Evolutionary conservation across 495 filamentous ascomycete species (phyloP).

Genomic region (Aspergillus baeticus): DNA sequence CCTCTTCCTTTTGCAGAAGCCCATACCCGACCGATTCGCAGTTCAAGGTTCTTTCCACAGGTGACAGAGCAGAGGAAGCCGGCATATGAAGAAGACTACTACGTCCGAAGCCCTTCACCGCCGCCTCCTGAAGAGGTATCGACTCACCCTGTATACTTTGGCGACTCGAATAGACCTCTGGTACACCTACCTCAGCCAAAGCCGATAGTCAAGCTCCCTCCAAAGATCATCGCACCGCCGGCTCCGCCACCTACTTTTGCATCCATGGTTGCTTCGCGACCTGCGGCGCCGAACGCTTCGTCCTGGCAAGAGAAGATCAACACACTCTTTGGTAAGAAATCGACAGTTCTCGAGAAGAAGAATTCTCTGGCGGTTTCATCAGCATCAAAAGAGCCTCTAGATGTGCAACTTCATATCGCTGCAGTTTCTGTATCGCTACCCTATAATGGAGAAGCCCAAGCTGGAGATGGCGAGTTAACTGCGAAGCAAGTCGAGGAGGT

Average conservation of each 20-base stretch:
- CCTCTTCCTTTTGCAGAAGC: conserved; percentile 37
- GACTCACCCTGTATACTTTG: conserved; percentile 69
- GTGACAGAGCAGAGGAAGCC: conserved; percentile 42
- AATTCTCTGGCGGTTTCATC: conserved; percentile 55
- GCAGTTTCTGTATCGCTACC: conserved; percentile 62
- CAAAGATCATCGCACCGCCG: conserved; percentile 45
- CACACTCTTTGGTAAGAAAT: conserved; percentile 63
- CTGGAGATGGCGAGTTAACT: conserved; percentile 42
- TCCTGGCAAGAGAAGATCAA: conserved; percentile 78
- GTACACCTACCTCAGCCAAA: conserved; percentile 67
- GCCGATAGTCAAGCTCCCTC: conserved; percentile 72
- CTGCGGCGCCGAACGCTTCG: conserved; percentile 28
- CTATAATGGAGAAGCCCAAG: conserved; percentile 24
- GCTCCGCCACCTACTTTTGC: conserved; percentile 52
- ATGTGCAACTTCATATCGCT: conserved; percentile 47
- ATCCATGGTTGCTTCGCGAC: conserved; percentile 49
- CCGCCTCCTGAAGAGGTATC: conserved; percentile 69
- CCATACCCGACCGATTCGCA: conserved; percentile 42
- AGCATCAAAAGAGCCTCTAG: conserved; percentile 59
- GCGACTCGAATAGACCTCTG: conserved; percentile 60
- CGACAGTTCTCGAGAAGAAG: conserved; percentile 44
- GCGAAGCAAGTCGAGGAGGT: conserved; percentile 69
- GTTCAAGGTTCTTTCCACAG: conserved; percentile 72
- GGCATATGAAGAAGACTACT: conserved; percentile 28
- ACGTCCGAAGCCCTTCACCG: conserved; percentile 54